Evolutionary conservation across 2,329 filamentous ascomycete species (phyloP), one percentile per base, ranked within the genome.

Genomic region (Paraphoma sp.): DNA sequence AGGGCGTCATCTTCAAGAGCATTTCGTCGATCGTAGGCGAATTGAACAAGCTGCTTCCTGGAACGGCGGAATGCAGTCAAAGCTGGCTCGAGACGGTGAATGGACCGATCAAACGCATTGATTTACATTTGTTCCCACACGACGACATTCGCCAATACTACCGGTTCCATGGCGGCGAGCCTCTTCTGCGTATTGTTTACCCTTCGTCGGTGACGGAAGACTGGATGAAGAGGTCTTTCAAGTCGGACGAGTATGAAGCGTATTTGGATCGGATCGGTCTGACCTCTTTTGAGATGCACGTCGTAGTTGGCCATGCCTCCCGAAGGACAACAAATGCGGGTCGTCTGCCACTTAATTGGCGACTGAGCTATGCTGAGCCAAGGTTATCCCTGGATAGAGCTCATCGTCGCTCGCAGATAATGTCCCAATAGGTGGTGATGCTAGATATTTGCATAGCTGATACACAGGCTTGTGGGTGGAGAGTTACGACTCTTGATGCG

Each of bases 151-250:
- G 55, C 31, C 55, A 58, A 17, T 60, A 60, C 52, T 60, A 60
- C 52, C 55, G 58, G 36, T 60, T 60, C 46, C 55, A 55, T 12
- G 58, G 58, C 42, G 58, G 54, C n/a, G 58, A 60, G 58, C 58
- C 58, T 12, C 49, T 60, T 28, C 42, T 60, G n/a, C 58, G 58
- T 29, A 50, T 60, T 10, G 58, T 60, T n/a, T 60, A 60, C 33
- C 58, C 58, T 8, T 54, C 58, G 1, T 55, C 55, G 4, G 53
- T 51, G 33, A 55, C 46, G 14, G 58, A 54, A 30, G 51, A 52
- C 12, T 60, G 58, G 58, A 60, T 60, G 58, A 60, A 60, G 58
- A 51, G 50, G 30, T 49, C 55, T 12, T 51, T 49, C 45, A 60
- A 60, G 42, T 58, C 49, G n/a, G 52, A 51, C 14, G 47, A 49